Conservation (phyloP, 441 rosid species). For the Corymbia calophylla region DNA sequence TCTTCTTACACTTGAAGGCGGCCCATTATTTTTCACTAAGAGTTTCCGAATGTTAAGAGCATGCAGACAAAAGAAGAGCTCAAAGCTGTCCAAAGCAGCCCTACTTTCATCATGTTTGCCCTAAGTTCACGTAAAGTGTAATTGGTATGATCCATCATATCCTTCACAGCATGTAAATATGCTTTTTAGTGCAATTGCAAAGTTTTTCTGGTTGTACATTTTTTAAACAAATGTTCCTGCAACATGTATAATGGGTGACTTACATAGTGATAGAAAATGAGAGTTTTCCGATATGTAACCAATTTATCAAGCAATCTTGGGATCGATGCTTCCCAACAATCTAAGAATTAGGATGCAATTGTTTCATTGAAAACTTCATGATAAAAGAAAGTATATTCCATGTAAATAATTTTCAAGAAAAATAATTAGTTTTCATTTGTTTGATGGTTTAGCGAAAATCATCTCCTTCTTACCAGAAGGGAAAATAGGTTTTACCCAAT, state of each 20-base stretch:
- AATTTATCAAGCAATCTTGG: neutral
- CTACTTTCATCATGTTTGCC: neutral
- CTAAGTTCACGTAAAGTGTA: neutral
- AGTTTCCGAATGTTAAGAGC: too few relatives aligned
- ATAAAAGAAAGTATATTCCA: too few relatives aligned
- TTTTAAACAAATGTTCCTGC: too few relatives aligned
- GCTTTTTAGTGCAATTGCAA: neutral
- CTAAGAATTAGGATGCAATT: neutral
- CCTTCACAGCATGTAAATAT: neutral
- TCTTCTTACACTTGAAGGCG: neutral
- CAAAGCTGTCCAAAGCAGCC: neutral
- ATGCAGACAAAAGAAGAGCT: too few relatives aligned
- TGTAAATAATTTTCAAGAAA: too few relatives aligned
- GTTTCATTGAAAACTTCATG: too few relatives aligned
- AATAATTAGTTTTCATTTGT: too few relatives aligned
- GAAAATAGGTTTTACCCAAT: neutral
- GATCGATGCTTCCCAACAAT: neutral
- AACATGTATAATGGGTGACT: neutral
- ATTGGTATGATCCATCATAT: neutral
- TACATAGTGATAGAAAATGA: neutral
- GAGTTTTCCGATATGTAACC: neutral
- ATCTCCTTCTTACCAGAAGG: neutral
- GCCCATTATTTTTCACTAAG: too few relatives aligned
- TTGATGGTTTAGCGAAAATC: neutral
- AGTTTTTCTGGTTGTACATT: neutral